Conservation (phyloP, 2,329 filamentous ascomycete genomes). For the Colletotrichum sp. region DNA sequence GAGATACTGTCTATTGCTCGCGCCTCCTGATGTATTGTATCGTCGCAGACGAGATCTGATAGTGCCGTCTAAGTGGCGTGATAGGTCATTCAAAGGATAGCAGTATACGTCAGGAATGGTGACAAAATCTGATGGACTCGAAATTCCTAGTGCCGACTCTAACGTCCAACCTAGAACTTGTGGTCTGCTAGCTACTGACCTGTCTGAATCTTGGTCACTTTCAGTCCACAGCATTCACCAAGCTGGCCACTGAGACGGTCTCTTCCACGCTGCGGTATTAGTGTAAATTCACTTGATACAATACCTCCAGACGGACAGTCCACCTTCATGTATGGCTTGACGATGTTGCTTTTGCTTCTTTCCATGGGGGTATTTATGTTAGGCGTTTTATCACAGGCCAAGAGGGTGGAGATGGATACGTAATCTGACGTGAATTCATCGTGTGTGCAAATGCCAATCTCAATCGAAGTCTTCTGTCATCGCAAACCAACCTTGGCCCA, state of each 20-base stretch:
- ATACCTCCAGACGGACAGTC: background rate
- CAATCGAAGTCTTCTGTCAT: background rate
- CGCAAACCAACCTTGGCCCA: background rate
- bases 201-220: background rate
- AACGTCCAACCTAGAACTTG: background rate
- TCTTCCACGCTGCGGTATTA: background rate
- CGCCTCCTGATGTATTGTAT: background rate
- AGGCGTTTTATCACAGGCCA: background rate
- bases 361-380: background rate
- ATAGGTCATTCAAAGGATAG: background rate
- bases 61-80: background rate
- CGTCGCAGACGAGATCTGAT: background rate
- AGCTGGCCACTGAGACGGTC: background rate
- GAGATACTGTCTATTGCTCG: background rate
- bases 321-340: background rate
- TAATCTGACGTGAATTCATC: background rate
- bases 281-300: background rate
- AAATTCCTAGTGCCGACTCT: background rate
- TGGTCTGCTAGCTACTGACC: background rate
- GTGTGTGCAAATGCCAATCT: background rate
- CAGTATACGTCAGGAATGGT: background rate
- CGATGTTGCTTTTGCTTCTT: background rate
- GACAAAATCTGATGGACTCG: background rate
- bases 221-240: background rate
- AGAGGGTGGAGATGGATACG: background rate